phyloP scores from a whole-genome alignment of 2,329 filamentous ascomycete genomes.

The Xylaria multiplex region DNA sequence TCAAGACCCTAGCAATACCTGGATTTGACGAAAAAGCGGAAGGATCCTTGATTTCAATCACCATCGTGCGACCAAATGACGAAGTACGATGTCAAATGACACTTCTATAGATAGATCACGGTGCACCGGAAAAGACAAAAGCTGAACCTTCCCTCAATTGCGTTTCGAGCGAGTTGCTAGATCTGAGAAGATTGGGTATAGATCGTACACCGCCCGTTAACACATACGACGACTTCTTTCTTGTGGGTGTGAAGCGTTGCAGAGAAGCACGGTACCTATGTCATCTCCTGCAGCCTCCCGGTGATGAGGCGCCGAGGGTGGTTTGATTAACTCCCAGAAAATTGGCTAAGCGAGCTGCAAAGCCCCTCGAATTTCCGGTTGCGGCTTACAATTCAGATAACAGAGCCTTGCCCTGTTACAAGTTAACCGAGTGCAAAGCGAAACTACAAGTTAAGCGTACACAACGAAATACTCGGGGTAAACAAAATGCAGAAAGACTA shows the following conservation, averaged over 20 bases:
- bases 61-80: not conserved
- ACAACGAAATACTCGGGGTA: not conserved
- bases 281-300: slow-evolving; percentile 12
- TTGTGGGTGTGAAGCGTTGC: too few species aligned
- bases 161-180: not conserved
- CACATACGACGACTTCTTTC: too few species aligned
- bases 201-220: too few species aligned
- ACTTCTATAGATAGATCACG: not conserved
- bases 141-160: not conserved
- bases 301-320: slow-evolving; percentile 17
- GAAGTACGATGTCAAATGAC: not conserved
- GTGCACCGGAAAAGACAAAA: too few species aligned
- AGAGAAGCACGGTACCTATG: not conserved
- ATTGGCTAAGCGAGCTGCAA: slow-evolving; percentile 32
- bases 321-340: slow-evolving; percentile 29
- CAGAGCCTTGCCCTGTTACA: slow-evolving; percentile 8
- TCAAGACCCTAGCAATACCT: slow-evolving; percentile 4
- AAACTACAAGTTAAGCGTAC: not conserved
- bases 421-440: slow-evolving; percentile 1
- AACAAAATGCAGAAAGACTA: slow-evolving; percentile 9
- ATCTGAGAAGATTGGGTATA: not conserved
- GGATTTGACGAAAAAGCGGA: slow-evolving; percentile 1
- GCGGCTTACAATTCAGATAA: slow-evolving; percentile 21
- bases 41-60: not conserved
- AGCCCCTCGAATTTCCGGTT: slow-evolving; percentile 33